Evolutionary conservation across 176 grass and related monocot species (phyloP), one percentile per base, ranked within the genome.

Genomic region (Raddia guianensis): DNA sequence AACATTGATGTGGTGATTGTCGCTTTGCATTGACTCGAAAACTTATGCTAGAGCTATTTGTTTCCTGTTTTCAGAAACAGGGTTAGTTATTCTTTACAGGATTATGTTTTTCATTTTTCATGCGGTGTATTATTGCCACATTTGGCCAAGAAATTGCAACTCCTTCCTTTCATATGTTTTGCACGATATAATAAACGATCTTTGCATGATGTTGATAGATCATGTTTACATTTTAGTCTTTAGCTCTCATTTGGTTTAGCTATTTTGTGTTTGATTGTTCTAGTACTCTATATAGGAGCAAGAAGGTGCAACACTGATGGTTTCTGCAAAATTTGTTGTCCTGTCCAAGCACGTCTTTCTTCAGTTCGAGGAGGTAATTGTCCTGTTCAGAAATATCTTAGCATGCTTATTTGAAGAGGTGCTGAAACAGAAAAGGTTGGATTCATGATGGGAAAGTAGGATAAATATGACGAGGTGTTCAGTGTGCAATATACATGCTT

Each of bases 281-380:
- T 83, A 93, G 71, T 60, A 12, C 72, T 89, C 57, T 89, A 20
- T 87, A 64, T 89, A 98, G 95, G 92, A 98, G 73, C 92, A 89
- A 87, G 92, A 98, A 75, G 95, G 95, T 78, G 95, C 95, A 76
- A 93, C 92, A 59, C 82, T 98, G 84, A 72, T 95, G 79, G 95
- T 98, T 66, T 95, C 95, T 79, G 95, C 95, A 45, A 95, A 91
- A 76, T 98, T 98, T 75, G 86, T 66, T 78, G 70, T 95, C 82
- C 44, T 98, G 40, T 95, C 95, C 67, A 93, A 93, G 54, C 92
- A 95, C 64, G 93, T 98, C 63, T 95, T 89, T 83, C 95, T 98
- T 91, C 88, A 95, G 63, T 98, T 98, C 84, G 88, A 98, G 87
- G 95, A 93, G 95, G 92, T 98, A 87, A 49, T 55, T 50, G 68